Evolutionary conservation across 371 early-diverging fungal species (phyloP).

Genomic region (Umbelopsis sp.): DNA sequence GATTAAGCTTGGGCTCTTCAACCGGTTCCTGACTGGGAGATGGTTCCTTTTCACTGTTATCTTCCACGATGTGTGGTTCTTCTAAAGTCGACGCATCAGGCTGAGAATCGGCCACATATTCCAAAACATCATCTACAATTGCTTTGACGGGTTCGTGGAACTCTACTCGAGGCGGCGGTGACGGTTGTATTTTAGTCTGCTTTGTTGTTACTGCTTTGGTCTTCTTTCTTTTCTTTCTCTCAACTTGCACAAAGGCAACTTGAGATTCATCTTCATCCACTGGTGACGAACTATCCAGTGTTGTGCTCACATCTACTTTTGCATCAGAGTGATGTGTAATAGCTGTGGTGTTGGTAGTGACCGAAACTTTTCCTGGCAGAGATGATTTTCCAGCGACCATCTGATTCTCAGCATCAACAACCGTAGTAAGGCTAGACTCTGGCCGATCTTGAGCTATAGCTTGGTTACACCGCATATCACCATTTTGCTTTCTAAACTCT

Average conservation of each 20-base stretch:
- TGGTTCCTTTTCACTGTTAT: background rate
- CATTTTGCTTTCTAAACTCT: constrained; percentile 1
- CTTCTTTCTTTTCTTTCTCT: constrained; percentile 16
- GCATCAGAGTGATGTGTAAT: background rate
- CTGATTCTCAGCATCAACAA: background rate
- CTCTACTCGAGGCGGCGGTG: background rate
- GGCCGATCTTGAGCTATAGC: background rate
- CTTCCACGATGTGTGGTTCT: background rate
- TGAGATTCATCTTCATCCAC: background rate
- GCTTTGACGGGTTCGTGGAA: background rate
- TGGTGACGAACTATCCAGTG: background rate
- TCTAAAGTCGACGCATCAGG: background rate
- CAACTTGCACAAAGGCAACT: background rate
- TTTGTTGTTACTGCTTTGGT: background rate
- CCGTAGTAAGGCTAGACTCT: background rate
- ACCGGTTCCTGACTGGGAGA: background rate
- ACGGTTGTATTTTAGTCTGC: background rate
- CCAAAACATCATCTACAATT: background rate
- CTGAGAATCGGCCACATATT: background rate
- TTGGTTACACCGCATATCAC: background rate
- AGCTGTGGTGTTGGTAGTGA: no score
- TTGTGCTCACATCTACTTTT: background rate
- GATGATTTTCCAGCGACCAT: background rate
- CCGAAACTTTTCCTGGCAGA: no score
- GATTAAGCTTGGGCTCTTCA: background rate